These are phyloP conservation scores for Heterobasidion parviporum DNA, from an alignment of 1,284 basidiomycete genomes.

Conservation along the genomic window DNA sequence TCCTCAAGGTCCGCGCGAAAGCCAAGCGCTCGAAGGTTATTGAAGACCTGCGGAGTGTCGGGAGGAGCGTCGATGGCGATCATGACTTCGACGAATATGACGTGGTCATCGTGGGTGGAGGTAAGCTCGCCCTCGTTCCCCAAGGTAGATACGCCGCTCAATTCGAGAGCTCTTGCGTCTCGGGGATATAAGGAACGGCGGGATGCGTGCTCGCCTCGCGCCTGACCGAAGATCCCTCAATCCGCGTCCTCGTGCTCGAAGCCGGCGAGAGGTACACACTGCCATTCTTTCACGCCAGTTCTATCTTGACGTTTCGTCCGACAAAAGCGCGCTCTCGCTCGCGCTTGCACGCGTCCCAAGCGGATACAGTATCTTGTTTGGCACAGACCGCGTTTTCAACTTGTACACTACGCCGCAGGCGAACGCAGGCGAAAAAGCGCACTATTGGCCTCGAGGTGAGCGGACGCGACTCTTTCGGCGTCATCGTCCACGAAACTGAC, in stretches of 20 bases:
- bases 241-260: slow-evolving; percentile 57
- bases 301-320: not conserved
- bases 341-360: slow-evolving; percentile 7
- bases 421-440: slow-evolving; percentile 12
- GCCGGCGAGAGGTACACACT: slow-evolving; percentile 49
- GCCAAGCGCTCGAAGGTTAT: not conserved
- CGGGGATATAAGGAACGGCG: slow-evolving; percentile 42
- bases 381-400: slow-evolving; percentile 36
- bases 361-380: slow-evolving; percentile 26
- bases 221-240: slow-evolving; percentile 47
- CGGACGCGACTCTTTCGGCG: not conserved
- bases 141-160: no score
- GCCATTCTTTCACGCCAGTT: not conserved
- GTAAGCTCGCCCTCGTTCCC: slow-evolving; percentile 22
- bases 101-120: slow-evolving; percentile 57
- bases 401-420: slow-evolving; percentile 49
- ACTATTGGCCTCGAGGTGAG: slow-evolving; percentile 58
- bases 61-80: not conserved
- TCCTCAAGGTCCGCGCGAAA: not conserved
- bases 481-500: not conserved
- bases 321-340: not conserved
- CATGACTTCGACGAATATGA: slow-evolving; percentile 39
- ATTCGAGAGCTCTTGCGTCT: no score
- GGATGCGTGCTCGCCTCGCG: slow-evolving; percentile 63
- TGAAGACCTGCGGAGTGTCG: not conserved